Conservation (phyloP, 2,329 filamentous ascomycete genomes). For the Elsinoe arachidis region DNA sequence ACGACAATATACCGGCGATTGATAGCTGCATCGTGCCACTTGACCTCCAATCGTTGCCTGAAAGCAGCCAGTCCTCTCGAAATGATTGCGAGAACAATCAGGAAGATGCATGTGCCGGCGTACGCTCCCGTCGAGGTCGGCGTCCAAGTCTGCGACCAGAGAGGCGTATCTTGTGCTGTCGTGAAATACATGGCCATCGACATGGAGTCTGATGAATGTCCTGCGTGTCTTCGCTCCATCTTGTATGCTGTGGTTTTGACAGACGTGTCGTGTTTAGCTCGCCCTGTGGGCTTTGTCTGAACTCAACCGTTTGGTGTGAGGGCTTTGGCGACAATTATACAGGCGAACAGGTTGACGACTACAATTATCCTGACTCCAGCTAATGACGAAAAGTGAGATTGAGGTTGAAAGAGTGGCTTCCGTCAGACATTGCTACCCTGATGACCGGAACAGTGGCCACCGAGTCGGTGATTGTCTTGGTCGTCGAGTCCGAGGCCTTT, state of each 20-base stretch:
- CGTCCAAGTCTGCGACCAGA: constrained; percentile 65
- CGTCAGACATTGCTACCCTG: constrained; percentile 8
- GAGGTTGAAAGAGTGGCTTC: background rate
- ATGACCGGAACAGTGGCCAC: background rate
- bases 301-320: background rate
- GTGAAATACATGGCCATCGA: constrained; percentile 57
- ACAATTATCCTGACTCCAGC: background rate
- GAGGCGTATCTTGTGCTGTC: constrained; percentile 50
- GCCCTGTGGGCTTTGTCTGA: background rate
- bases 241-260: background rate
- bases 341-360: background rate
- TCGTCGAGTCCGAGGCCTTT: background rate
- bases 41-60: constrained; percentile 51
- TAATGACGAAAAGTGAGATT: background rate
- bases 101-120: constrained; percentile 84
- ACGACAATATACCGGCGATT: constrained; percentile 70
- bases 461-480: constrained; percentile 3
- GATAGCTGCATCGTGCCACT: constrained; percentile 65
- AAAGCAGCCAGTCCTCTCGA: constrained; percentile 64
- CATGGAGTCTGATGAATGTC: constrained; percentile 19
- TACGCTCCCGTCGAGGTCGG: constrained; percentile 63
- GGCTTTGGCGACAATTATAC: background rate
- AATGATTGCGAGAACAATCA: constrained; percentile 64
- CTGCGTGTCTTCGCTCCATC: constrained; percentile 9
- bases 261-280: background rate